Conservation (phyloP, 495 filamentous ascomycete species). For the Neurospora tetrasperma region DNA sequence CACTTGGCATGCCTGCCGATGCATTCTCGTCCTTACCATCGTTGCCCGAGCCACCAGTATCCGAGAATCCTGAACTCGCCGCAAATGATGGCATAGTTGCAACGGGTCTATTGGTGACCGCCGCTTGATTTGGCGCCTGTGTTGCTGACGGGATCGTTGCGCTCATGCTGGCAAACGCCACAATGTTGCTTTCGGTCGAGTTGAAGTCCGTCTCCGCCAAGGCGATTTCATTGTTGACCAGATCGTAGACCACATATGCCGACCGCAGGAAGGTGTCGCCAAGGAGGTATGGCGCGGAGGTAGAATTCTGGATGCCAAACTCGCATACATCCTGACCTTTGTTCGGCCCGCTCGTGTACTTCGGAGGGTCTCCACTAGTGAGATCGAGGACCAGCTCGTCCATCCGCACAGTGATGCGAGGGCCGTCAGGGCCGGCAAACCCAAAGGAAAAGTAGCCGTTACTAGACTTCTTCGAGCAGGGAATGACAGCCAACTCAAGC, state of each 20-base stretch:
- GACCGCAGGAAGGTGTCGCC: constrained; percentile 94
- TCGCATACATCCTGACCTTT: constrained; percentile 53
- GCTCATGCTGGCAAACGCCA: constrained; percentile 38
- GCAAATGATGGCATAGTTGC: constrained; percentile 26
- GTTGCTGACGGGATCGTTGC: constrained; percentile 43
- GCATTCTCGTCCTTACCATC: constrained; percentile 18
- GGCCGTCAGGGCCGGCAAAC: constrained; percentile 50
- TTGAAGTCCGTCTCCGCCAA: constrained; percentile 86
- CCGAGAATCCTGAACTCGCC: constrained; percentile 30
- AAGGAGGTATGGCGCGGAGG: constrained; percentile 51
- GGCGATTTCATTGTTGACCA: constrained; percentile 78
- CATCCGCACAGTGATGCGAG: constrained; percentile 61
- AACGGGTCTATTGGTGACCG: constrained; percentile 20
- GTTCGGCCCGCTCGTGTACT: constrained; percentile 29
- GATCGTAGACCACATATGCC: constrained; percentile 90
- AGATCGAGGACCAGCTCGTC: constrained; percentile 66
- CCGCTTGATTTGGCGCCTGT: constrained; percentile 31
- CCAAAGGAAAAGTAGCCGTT: constrained; percentile 61
- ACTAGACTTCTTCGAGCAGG: constrained; percentile 56
- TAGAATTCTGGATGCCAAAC: constrained; percentile 69
- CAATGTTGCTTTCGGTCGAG: constrained; percentile 46
- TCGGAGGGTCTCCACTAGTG: constrained; percentile 37
- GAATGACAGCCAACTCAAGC: constrained; percentile 49
- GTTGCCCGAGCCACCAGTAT: constrained; percentile 2
- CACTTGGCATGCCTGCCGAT: constrained; percentile 16